Evolutionary conservation across 352 stramenopile species (phyloP).

Genomic region (Globisporangium mamillatum): DNA sequence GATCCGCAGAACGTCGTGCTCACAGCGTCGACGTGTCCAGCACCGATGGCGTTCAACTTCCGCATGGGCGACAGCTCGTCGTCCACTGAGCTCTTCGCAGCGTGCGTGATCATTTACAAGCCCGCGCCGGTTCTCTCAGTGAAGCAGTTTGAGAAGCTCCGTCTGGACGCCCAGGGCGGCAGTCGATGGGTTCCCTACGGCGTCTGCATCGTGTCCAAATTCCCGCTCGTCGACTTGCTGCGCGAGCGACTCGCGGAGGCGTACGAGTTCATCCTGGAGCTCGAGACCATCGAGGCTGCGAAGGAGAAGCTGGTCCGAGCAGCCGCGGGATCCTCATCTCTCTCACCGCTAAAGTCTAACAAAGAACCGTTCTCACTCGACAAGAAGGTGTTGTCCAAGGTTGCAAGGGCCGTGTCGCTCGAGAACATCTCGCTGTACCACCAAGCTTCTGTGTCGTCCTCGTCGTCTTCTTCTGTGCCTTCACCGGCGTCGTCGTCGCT

Average conservation of each 20-base stretch:
- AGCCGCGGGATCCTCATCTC: constrained; percentile 1
- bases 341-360: constrained; percentile 14
- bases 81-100: constrained; percentile 68
- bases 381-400: constrained; percentile 75
- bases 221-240: constrained; percentile 75
- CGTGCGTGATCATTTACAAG: constrained; percentile 80
- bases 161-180: constrained; percentile 38
- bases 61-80: constrained; percentile 76
- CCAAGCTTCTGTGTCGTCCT: constrained; percentile 26
- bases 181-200: constrained; percentile 78
- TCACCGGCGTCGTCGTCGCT: constrained; percentile 35
- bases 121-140: constrained; percentile 57
- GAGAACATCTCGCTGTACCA: constrained; percentile 60
- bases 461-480: constrained; percentile 8
- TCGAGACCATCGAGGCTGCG: constrained; percentile 47
- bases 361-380: constrained; percentile 58
- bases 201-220: constrained; percentile 81
- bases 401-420: constrained; percentile 67
- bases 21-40: constrained; percentile 39
- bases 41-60: constrained; percentile 71
- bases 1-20: constrained; percentile 45
- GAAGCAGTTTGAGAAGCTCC: constrained; percentile 55
- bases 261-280: constrained; percentile 79
- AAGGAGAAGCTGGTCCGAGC: constrained; percentile 26
- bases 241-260: constrained; percentile 75